Evolutionary conservation across 2,329 filamentous ascomycete species (phyloP).

Genomic region (Cladosporium halotolerans): DNA sequence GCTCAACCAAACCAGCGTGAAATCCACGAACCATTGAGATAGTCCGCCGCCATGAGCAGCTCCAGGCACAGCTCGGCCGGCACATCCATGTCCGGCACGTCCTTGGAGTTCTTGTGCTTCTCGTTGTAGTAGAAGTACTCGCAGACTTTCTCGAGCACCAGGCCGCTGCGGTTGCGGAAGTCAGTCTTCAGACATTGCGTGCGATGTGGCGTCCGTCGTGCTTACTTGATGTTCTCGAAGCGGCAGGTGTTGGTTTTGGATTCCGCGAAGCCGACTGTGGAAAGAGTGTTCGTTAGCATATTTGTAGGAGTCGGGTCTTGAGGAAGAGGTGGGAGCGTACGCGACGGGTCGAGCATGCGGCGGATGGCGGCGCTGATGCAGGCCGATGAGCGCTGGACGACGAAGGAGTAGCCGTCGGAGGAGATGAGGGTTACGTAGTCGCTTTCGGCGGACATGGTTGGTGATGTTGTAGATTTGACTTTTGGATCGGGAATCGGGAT

Average conservation of each 20-base stretch:
- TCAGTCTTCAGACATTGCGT: background rate
- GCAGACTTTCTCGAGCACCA: slow-evolving; percentile 72
- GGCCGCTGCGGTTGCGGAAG: slow-evolving; percentile 45
- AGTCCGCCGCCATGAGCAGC: slow-evolving; percentile 71
- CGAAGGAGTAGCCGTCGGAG: slow-evolving; percentile 69
- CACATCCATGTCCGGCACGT: slow-evolving; percentile 75
- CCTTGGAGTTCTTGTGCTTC: slow-evolving; percentile 61
- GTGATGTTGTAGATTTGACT: too few species aligned
- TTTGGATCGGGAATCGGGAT: too few species aligned
- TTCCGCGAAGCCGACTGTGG: slow-evolving; percentile 58
- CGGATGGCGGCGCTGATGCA: slow-evolving; percentile 65
- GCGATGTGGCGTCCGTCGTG: background rate
- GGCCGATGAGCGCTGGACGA: slow-evolving; percentile 65
- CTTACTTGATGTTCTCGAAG: slow-evolving; percentile 70
- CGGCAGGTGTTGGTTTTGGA: slow-evolving; percentile 57
- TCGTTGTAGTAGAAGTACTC: slow-evolving; percentile 82
- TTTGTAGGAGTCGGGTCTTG: background rate
- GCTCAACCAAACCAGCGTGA: too few species aligned
- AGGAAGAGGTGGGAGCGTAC: slow-evolving; percentile 37
- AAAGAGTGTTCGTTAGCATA: background rate
- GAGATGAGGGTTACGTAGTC: slow-evolving; percentile 73
- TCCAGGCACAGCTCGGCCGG: slow-evolving; percentile 73
- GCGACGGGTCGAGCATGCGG: slow-evolving; percentile 65
- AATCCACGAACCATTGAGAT: slow-evolving; percentile 63
- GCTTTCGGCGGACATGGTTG: slow-evolving; percentile 4